phyloP scores from a whole-genome alignment of 805 yeast species.

The Lipomyces orientalis region DNA sequence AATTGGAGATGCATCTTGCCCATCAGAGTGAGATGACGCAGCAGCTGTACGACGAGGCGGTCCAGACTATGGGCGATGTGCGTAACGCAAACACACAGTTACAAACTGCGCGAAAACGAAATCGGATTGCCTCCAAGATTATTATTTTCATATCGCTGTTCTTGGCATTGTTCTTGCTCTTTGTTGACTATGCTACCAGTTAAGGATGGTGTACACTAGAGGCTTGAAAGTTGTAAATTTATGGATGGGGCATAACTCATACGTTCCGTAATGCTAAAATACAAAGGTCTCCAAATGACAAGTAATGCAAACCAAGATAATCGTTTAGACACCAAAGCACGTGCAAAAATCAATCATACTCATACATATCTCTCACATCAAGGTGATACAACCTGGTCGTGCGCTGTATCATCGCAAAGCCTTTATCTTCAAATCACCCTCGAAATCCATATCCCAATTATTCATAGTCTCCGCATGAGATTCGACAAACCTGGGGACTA shows the following conservation, averaged over 20 bases:
- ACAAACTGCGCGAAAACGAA: conserved; percentile 67
- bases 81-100: conserved; percentile 73
- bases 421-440: conserved; percentile 24
- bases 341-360: background rate
- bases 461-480: conserved; percentile 8
- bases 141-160: conserved; percentile 61
- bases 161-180: conserved; percentile 61
- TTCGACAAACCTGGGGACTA: conserved; percentile 8
- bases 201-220: background rate
- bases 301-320: background rate
- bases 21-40: conserved; percentile 74
- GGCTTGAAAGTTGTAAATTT: background rate
- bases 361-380: background rate
- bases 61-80: conserved; percentile 68
- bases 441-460: conserved; percentile 33
- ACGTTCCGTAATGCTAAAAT: background rate
- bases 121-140: conserved; percentile 64
- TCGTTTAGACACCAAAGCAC: background rate
- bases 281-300: background rate
- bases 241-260: background rate
- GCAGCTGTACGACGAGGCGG: conserved; percentile 67
- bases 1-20: conserved; percentile 72
- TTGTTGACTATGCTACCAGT: conserved; percentile 40
- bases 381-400: background rate
- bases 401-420: conserved; percentile 4